These are phyloP conservation scores for Pyrus communis DNA, from an alignment of 306 rosid species.

Conservation along the genomic window DNA sequence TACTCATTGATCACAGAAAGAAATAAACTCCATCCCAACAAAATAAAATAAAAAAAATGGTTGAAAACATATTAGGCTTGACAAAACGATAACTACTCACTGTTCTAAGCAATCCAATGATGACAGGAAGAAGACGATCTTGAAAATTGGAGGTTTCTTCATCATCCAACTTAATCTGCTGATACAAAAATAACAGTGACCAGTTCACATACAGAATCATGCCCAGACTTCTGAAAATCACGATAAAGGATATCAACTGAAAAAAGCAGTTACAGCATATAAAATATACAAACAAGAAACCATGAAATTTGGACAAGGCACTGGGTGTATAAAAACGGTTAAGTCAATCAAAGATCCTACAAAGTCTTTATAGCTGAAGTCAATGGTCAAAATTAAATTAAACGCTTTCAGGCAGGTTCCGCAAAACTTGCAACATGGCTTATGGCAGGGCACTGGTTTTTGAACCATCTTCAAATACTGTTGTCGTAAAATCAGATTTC, in stretches of 20 bases:
- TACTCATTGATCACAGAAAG: not conserved
- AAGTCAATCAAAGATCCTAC: not conserved
- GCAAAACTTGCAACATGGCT: not conserved
- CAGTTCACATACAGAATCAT: conserved; percentile 23
- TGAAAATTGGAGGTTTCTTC: conserved; percentile 68
- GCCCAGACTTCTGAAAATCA: conserved; percentile 10
- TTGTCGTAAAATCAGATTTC: not conserved
- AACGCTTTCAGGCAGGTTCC: not conserved
- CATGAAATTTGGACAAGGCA: not conserved
- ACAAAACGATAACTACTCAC: conserved; percentile 44
- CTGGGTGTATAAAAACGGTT: not conserved
- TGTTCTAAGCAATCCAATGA: conserved; percentile 95
- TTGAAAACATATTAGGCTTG: not conserved
- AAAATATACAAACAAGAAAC: conserved; percentile 3
- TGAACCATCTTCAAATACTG: not conserved
- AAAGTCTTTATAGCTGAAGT: not conserved
- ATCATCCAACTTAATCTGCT: conserved; percentile 72
- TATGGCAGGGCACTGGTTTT: not conserved
- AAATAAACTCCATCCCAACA: not conserved
- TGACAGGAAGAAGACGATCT: conserved; percentile 83
- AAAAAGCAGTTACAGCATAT: not conserved
- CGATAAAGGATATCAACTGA: not conserved
- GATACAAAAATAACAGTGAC: conserved; percentile 19
- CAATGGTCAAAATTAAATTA: not conserved
- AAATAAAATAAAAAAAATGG: no score